Percentiles rank a stretch among this genome's conserved stretches.
Evolutionary conservation across 768 basidiomycete genomes (phyloP).

Genomic region (Suillus lakei): DNA sequence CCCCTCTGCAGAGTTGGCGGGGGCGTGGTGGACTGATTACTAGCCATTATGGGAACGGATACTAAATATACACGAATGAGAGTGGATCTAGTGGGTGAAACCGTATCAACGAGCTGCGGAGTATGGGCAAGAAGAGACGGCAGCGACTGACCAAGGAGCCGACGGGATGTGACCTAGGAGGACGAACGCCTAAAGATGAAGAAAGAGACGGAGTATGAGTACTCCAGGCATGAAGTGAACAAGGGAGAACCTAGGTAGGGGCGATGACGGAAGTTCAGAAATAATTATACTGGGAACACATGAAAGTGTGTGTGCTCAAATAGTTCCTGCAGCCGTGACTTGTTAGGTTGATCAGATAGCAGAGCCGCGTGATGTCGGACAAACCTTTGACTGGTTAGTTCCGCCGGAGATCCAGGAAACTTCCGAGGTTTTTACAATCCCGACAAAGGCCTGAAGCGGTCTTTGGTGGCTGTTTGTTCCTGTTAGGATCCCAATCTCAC

Average conservation of each 20-base stretch:
- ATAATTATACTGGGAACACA: conserved; percentile 38
- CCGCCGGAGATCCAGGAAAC: conserved; percentile 14
- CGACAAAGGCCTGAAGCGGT: conserved; percentile 19
- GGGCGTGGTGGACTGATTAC: conserved; percentile 31
- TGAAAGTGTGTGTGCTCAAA: conserved; percentile 29
- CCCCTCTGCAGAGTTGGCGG: conserved; percentile 61
- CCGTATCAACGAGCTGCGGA: conserved; percentile 14
- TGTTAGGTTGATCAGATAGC: conserved; percentile 24
- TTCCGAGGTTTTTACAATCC: conserved; percentile 16
- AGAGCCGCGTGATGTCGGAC: conserved; percentile 30
- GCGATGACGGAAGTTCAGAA: conserved; percentile 17
- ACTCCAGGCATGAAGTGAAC: conserved; percentile 33
- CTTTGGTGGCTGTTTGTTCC: conserved; percentile 34
- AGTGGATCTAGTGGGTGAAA: conserved; percentile 22
- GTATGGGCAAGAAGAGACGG: not conserved
- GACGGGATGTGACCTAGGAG: conserved; percentile 12
- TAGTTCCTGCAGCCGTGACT: conserved; percentile 32
- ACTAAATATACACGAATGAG: conserved; percentile 41
- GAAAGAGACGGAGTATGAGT: conserved; percentile 28
- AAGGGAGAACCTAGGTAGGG: not conserved
- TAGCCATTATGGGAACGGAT: conserved; percentile 40
- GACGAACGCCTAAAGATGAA: conserved; percentile 3
- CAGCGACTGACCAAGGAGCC: conserved; percentile 12
- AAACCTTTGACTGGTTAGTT: conserved; percentile 20
- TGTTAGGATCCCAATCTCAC: conserved; percentile 36